Evolutionary conservation across 2,329 filamentous ascomycete genomes (phyloP).

Genomic region (Fusarium sp.): DNA sequence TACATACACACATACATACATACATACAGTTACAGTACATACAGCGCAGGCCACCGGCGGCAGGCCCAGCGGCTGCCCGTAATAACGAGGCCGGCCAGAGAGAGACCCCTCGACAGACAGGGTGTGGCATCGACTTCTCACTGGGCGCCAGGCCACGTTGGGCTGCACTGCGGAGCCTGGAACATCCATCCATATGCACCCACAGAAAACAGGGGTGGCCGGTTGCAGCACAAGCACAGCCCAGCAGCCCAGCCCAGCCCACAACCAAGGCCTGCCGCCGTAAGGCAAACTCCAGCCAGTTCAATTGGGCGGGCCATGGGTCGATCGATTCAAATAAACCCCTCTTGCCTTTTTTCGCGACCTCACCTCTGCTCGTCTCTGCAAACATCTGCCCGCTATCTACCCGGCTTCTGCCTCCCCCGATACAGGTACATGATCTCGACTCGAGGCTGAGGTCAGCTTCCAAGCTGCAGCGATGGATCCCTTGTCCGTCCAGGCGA

Average conservation of each 20-base stretch:
- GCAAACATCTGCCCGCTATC: neutral
- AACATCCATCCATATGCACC: neutral
- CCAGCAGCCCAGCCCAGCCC: neutral
- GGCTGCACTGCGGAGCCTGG: neutral
- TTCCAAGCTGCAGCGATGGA: conserved; percentile 12
- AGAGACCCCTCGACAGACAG: neutral
- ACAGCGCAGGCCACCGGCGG: neutral
- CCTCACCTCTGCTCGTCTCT: neutral
- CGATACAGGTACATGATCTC: neutral
- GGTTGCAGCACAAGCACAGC: neutral
- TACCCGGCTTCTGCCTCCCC: neutral
- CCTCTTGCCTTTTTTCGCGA: neutral
- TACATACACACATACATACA: too few relatives aligned
- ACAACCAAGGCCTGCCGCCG: neutral
- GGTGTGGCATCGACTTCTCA: neutral
- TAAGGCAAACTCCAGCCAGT: conserved; percentile 2
- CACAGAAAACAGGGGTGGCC: neutral
- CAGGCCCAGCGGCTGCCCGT: neutral
- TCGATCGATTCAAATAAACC: neutral
- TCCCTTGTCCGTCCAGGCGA: conserved; percentile 24
- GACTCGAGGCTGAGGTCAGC: neutral
- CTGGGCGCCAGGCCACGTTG: neutral
- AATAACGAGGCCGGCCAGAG: neutral
- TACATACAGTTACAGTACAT: neutral
- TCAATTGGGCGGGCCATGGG: neutral